Conservation (phyloP, 768 basidiomycete species). For the Kwoniella sp. region DNA sequence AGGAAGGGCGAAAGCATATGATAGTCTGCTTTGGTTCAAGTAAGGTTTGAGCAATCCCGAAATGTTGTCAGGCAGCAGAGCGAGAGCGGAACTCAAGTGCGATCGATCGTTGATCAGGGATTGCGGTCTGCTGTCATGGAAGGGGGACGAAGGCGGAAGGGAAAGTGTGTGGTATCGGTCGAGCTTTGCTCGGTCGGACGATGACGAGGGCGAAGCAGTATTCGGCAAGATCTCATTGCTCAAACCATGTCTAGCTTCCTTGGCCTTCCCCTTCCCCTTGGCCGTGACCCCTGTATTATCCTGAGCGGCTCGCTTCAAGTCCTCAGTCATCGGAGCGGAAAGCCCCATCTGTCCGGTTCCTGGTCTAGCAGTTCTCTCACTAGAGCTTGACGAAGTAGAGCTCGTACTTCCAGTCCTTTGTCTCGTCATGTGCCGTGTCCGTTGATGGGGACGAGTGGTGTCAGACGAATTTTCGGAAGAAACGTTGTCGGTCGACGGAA, state of each 20-base stretch:
- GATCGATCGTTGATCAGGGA: not conserved
- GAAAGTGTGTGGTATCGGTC: too few species aligned
- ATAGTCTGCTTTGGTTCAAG: not conserved
- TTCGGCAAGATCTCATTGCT: not conserved
- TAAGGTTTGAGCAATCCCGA: not conserved
- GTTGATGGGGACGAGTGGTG: not conserved
- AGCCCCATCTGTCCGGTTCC: not conserved
- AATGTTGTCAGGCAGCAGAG: not conserved
- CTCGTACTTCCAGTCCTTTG: slow-evolving; percentile 21
- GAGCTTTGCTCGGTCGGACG: not conserved
- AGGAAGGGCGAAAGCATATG: slow-evolving; percentile 15
- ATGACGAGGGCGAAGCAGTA: not conserved
- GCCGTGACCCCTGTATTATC: not conserved
- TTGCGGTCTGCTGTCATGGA: not conserved
- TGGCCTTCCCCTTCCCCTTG: slow-evolving; percentile 16
- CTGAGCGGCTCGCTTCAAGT: not conserved
- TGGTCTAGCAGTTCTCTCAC: slow-evolving; percentile 41
- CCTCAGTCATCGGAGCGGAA: not conserved
- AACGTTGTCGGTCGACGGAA: slow-evolving; percentile 1
- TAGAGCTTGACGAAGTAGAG: slow-evolving; percentile 37
- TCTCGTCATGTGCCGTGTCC: not conserved
- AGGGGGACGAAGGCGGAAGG: not conserved
- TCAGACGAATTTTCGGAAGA: not conserved
- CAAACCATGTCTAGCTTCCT: not conserved
- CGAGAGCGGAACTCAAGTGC: not conserved